Evolutionary conservation across 768 basidiomycete species (phyloP).

Genomic region (Paxillus ammoniavirescens): DNA sequence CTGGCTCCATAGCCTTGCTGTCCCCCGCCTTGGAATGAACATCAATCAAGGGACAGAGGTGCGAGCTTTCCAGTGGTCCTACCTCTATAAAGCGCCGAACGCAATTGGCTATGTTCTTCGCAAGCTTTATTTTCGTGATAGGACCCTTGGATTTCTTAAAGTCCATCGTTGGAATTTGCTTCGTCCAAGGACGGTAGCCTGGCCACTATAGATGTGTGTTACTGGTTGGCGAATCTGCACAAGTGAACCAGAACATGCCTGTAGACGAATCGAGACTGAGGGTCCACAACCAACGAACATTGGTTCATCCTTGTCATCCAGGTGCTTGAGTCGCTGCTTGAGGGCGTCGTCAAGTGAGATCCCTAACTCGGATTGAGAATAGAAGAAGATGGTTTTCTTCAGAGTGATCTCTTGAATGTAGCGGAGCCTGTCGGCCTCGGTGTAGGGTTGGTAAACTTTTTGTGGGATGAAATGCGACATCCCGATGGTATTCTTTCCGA

Average conservation of each 20-base stretch:
- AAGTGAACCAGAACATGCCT: constrained; percentile 41
- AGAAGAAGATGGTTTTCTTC: constrained; percentile 64
- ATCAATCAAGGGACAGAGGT: constrained; percentile 1
- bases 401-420: constrained; percentile 72
- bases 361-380: constrained; percentile 55
- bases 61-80: constrained; percentile 12
- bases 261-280: constrained; percentile 75
- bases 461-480: constrained; percentile 64
- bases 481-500: constrained; percentile 11
- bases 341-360: constrained; percentile 64
- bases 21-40: constrained; percentile 44
- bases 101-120: constrained; percentile 78
- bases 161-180: constrained; percentile 81
- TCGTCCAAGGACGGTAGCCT: constrained; percentile 73
- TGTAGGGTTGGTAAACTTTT: constrained; percentile 71
- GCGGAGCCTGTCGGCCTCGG: constrained; percentile 70
- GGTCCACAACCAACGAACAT: constrained; percentile 76
- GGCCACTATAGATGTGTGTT: constrained; percentile 57
- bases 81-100: constrained; percentile 67
- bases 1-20: constrained; percentile 57
- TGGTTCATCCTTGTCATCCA: constrained; percentile 56
- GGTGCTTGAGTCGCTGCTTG: constrained; percentile 53
- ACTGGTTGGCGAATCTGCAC: neutral
- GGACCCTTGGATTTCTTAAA: constrained; percentile 76
- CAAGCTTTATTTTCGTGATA: constrained; percentile 73